These are phyloP conservation scores for Sherardia arvensis DNA, from an alignment of 257 asterid genomes.

Conservation along the genomic window DNA sequence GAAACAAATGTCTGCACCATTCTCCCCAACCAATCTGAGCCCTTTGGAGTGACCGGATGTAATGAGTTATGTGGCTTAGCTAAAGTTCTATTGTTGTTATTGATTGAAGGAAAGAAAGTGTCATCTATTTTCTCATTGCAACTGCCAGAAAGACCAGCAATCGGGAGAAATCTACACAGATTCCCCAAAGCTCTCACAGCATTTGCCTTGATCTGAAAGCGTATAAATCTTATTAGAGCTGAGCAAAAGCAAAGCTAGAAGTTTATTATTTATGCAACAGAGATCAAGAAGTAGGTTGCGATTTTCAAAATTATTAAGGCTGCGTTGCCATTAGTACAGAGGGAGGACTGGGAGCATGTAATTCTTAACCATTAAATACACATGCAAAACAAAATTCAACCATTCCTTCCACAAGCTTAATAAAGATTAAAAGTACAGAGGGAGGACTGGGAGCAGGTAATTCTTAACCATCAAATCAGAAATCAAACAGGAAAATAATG, in stretches of 20 bases:
- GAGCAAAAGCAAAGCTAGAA: not conserved
- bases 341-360: too few relatives aligned
- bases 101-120: constrained; percentile 14
- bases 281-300: not conserved
- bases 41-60: constrained; percentile 26
- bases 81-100: constrained; percentile 14
- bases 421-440: not conserved
- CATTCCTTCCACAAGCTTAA: not conserved
- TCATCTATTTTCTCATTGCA: constrained; percentile 22
- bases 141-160: constrained; percentile 27
- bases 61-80: constrained; percentile 21
- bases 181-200: constrained; percentile 96
- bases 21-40: constrained; percentile 54
- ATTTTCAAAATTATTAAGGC: not conserved
- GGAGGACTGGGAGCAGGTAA: not conserved
- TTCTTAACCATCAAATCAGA: not conserved
- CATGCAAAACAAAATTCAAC: not conserved
- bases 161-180: constrained; percentile 60
- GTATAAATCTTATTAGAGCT: constrained; percentile 8
- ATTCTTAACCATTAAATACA: not conserved
- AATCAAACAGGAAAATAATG: not conserved
- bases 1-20: constrained; percentile 93
- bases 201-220: constrained; percentile 75
- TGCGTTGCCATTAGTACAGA: not conserved
- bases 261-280: not conserved